Evolutionary conservation across 169 alveolate genomes (phyloP), one percentile per base, ranked within the genome.

Genomic region (Plasmodium berghei): DNA sequence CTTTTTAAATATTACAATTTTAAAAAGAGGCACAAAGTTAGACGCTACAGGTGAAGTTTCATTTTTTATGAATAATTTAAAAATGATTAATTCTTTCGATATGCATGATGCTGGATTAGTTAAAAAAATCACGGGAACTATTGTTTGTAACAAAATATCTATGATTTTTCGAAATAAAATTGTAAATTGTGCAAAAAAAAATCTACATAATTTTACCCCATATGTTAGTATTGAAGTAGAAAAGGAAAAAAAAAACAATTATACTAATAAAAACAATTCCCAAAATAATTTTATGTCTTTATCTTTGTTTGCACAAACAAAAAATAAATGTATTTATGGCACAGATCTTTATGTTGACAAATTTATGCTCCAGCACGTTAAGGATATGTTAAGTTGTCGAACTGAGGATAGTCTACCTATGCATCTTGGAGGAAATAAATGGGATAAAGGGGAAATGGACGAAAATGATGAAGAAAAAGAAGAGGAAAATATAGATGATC

Each of bases 301-400:
- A 5, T 86, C 91, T 54, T 10, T 86, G 40, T 86, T 86, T 86
- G 91, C 91, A 5, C 91, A 86, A 16, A 86, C 91, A 49, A 55
- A 86, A 64, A 70, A 49, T 42, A 86, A 61, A 12, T 86, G 87
- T 55, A 14, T 86, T 12, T 86, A 86, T 59, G 73, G 67, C 18
- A 46, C 91, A 14, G 91, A 86, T 52, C 9, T 86, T 55, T 86
- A 73, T 48, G 34, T 86, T 2, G 87, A 86, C 34, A 64, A 66
- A 42, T 40, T 55, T 55, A 54, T 61, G 24, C 14, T 83, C n/a
- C 14, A 24, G 9, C 77, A 67, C 22, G 85, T 72, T 3, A 69
- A 59, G 40, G 72, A 71, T 34, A 9, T 34, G 0, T 12, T 83
- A 28, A 16, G 9, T 24, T n/a, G 9, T n/a, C 18, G 34, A 28